Percentiles rank a stretch among this genome's conserved stretches.
Conservation (phyloP, 306 rosid species). For the Urtica urens region DNA sequence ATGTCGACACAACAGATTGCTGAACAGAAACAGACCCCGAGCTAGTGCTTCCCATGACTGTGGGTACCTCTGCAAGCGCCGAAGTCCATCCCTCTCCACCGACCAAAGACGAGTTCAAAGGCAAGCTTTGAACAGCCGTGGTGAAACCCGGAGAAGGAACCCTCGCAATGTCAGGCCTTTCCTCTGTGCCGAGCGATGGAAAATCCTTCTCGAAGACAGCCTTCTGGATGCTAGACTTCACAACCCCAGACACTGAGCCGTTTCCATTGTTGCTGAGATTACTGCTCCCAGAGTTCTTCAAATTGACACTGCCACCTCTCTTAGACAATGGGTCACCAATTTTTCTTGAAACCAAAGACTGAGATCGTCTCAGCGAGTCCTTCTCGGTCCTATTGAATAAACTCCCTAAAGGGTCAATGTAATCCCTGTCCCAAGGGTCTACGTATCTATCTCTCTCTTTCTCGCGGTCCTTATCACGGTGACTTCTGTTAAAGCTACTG, state of each 20-base stretch:
- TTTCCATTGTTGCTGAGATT: constrained; percentile 39
- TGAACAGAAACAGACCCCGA: constrained; percentile 48
- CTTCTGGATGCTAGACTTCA: constrained; percentile 50
- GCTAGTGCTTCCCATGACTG: constrained; percentile 49
- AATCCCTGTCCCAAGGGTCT: constrained; percentile 71
- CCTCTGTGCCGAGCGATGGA: constrained; percentile 91
- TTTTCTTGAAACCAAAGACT: constrained; percentile 76
- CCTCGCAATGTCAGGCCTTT: constrained; percentile 67
- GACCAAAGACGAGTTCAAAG: constrained; percentile 70
- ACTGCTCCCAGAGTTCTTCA: constrained; percentile 38
- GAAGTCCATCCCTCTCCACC: constrained; percentile 98
- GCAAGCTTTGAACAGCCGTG: constrained; percentile 62
- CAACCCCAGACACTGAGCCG: constrained; percentile 50
- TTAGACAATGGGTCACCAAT: constrained; percentile 42
- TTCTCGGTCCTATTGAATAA: constrained; percentile 63
- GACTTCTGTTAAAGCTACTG: constrained; percentile 83
- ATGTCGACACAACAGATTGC: constrained; percentile 37
- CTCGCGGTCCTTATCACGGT: constrained; percentile 93
- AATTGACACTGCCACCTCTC: constrained; percentile 40
- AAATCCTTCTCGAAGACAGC: constrained; percentile 89
- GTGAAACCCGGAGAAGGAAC: constrained; percentile 82
- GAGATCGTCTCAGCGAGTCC: constrained; percentile 68
- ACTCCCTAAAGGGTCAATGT: constrained; percentile 57
- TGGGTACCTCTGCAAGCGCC: constrained; percentile 80
- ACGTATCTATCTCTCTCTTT: constrained; percentile 79